Conservation (phyloP, 345 rosid genomes). For the Rhodamnia argentea region DNA sequence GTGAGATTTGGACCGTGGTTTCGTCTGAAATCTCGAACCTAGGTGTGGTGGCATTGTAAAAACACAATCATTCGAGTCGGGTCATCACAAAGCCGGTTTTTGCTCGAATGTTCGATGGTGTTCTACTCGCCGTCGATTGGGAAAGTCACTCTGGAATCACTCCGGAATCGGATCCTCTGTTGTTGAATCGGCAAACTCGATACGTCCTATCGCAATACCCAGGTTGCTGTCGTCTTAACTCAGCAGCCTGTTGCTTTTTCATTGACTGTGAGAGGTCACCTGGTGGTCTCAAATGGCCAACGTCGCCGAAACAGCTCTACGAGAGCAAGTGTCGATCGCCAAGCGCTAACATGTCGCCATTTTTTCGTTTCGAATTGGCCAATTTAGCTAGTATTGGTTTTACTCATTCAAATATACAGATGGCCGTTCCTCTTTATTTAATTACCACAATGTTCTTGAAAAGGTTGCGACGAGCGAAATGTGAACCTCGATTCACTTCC, state of each 20-base stretch:
- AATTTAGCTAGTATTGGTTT: not conserved
- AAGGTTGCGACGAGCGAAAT: not conserved
- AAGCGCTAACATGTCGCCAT: rapidly evolving
- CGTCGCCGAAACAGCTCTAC: not conserved
- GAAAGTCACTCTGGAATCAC: not conserved
- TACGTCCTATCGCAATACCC: not conserved
- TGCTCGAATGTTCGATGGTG: not conserved
- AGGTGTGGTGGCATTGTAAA: not conserved
- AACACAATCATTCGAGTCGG: not conserved
- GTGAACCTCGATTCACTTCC: not conserved
- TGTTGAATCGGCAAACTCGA: not conserved
- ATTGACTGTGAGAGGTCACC: not conserved
- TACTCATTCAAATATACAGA: not conserved
- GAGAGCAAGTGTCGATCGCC: not conserved
- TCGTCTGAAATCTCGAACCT: not conserved
- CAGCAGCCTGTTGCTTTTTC: not conserved
- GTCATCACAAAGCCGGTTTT: not conserved
- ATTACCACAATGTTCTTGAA: not conserved
- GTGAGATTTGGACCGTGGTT: not conserved
- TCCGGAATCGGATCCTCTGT: not conserved
- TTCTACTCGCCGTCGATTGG: not conserved
- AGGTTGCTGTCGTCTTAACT: not conserved
- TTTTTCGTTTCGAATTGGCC: not conserved
- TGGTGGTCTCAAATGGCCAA: too few species aligned
- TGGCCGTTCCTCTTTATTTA: not conserved